A percentile compares a stretch with the other conserved stretches of the same genome.
These are phyloP conservation scores for Raphanus hybrid DNA, from an alignment of 441 rosid genomes.

Conservation along the genomic window DNA sequence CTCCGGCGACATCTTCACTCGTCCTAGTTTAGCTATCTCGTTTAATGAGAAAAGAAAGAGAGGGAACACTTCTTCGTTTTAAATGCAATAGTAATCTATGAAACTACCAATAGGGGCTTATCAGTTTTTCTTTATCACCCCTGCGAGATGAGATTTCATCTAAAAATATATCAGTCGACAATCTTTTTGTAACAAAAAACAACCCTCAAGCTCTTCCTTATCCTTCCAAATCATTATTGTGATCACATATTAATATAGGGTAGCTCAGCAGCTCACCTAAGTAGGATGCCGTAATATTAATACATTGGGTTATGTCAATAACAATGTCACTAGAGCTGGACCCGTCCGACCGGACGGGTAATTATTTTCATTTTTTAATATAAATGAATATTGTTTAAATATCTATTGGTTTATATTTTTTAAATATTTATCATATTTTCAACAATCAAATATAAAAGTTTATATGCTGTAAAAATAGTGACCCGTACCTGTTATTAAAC, in stretches of 20 bases:
- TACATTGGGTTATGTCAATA: no score
- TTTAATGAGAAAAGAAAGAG: conserved; percentile 8
- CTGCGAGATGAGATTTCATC: not conserved
- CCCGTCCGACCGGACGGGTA: no score
- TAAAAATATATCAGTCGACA: not conserved
- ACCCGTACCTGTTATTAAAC: no score
- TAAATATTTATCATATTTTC: no score
- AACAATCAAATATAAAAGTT: no score
- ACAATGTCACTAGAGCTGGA: no score
- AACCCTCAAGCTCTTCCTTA: not conserved
- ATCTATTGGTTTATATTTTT: no score
- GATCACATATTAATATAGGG: not conserved
- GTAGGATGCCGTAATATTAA: conserved; percentile 20
- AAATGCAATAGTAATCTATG: not conserved
- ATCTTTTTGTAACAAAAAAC: not conserved
- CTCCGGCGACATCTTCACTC: conserved; percentile 45
- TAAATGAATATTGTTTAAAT: no score
- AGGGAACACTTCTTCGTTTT: conserved; percentile 27
- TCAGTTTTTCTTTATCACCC: not conserved
- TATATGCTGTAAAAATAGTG: no score
- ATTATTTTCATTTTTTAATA: no score
- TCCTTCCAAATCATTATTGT: not conserved
- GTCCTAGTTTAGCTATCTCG: not conserved
- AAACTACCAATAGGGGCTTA: conserved; percentile 19
- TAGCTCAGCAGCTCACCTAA: conserved; percentile 33